Evolutionary conservation across 257 asterid species (phyloP).

Genomic region (Penstemon barbatus): DNA sequence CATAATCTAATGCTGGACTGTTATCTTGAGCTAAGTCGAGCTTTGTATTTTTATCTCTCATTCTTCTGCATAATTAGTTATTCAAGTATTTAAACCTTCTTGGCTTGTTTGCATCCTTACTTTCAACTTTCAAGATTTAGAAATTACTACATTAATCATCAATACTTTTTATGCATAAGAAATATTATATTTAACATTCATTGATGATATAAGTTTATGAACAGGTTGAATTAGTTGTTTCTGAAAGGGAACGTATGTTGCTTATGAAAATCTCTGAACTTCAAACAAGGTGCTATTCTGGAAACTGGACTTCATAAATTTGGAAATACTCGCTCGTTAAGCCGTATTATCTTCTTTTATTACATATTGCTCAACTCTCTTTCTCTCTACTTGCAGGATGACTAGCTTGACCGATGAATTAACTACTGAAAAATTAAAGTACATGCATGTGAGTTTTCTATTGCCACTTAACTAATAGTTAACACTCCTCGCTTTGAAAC

Average conservation of each 20-base stretch:
- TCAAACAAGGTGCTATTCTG: constrained; percentile 64
- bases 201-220: constrained; percentile 13
- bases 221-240: constrained; percentile 62
- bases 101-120: constrained; percentile 18
- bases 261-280: constrained; percentile 80
- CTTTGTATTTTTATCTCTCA: constrained; percentile 1
- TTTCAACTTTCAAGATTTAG: constrained; percentile 17
- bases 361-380: background rate
- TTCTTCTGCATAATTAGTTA: constrained; percentile 11
- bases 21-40: background rate
- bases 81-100: constrained; percentile 13
- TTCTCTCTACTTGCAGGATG: constrained; percentile 43
- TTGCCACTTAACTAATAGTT: background rate
- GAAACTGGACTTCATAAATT: background rate
- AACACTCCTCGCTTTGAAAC: too few relatives aligned
- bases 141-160: background rate
- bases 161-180: background rate
- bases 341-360: constrained; percentile 1
- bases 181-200: background rate
- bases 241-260: constrained; percentile 83
- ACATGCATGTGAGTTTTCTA: constrained; percentile 49
- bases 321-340: background rate
- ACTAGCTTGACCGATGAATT: constrained; percentile 53
- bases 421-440: constrained; percentile 47
- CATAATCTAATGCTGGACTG: constrained; percentile 9